Evolutionary conservation across 164 flowering plant species (phyloP), one percentile per base, ranked within the genome.

Genomic region (Aristolochia californica): DNA sequence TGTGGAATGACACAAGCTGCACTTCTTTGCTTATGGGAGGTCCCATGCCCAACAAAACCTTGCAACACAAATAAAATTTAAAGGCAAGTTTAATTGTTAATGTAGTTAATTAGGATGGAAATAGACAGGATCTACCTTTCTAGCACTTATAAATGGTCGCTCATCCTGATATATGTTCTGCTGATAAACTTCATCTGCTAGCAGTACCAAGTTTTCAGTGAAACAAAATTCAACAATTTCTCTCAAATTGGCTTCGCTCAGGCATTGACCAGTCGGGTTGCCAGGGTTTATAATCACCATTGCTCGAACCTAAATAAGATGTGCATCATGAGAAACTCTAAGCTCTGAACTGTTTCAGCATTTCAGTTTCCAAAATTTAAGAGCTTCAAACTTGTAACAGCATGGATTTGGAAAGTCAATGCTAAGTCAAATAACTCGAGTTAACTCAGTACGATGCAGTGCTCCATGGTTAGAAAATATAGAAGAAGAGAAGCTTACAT

Each of bases 221-320:
- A 57, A 75, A 67, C 99, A 93, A 70, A 81, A 93, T 10, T 28
- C 64, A 60, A 93, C 14, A 48, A 93, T 65, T 67, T 87, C 95
- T 71, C 74, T 73, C 43, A 93, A 63, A 77, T 89, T 89, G 43
- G 87, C 80, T 74, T 59, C 81, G 69, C 99, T 89, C 49, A 93
- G 86, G 66, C 97, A 89, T 69, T 93, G 99, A 34, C 99, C 97
- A 30, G 99, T 93, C 1, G 98, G 98, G 62, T 93, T 93, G 30
- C 98, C 98, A 49, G 99, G 99, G 75, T 93, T 93, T 69, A 93
- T 93, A 63, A 93, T 93, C 59, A 89, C 99, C 99, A 93, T 89
- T 48, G 97, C 99, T 75, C 87, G 80, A 49, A 85, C 87, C 99
- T 93, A 77, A 61, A 40, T 43, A 26, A 2, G 21, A 24, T 13